These are phyloP conservation scores for Atkinsonella texensis DNA, from an alignment of 2,329 filamentous ascomycete species.

Conservation along the genomic window DNA sequence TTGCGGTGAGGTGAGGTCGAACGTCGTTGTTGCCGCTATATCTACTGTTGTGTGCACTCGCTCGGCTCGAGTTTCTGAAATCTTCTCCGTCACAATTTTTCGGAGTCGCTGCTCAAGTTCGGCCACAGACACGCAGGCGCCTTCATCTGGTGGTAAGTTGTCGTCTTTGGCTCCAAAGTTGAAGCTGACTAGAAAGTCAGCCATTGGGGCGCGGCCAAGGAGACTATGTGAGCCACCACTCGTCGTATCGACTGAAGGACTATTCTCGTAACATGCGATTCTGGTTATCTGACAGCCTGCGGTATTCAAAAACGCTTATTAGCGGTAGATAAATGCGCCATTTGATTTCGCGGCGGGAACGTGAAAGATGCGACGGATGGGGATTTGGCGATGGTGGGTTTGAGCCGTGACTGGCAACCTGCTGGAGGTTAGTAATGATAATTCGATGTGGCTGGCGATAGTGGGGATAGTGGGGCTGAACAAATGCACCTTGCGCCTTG, in stretches of 20 bases:
- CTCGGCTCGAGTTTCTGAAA: conserved; percentile 35
- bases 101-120: conserved; percentile 36
- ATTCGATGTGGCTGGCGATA: too few species aligned
- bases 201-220: conserved; percentile 14
- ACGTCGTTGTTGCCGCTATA: conserved; percentile 19
- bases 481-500: too few species aligned
- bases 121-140: conserved; percentile 23
- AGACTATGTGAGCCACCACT: not conserved
- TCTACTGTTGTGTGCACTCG: conserved; percentile 20
- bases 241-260: not conserved
- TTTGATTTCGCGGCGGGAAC: not conserved
- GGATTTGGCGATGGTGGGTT: not conserved
- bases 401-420: too few species aligned
- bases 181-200: conserved; percentile 27
- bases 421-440: too few species aligned
- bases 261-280: not conserved
- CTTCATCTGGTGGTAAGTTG: conserved; percentile 11
- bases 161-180: conserved; percentile 16
- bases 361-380: not conserved
- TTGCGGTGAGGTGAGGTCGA: conserved; percentile 34
- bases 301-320: not conserved
- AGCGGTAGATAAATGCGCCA: not conserved
- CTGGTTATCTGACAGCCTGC: not conserved
- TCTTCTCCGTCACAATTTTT: conserved; percentile 27
- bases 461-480: too few species aligned